Evolutionary conservation across 495 filamentous ascomycete genomes (phyloP).

Genomic region (Umbilicaria muhlenbergii): DNA sequence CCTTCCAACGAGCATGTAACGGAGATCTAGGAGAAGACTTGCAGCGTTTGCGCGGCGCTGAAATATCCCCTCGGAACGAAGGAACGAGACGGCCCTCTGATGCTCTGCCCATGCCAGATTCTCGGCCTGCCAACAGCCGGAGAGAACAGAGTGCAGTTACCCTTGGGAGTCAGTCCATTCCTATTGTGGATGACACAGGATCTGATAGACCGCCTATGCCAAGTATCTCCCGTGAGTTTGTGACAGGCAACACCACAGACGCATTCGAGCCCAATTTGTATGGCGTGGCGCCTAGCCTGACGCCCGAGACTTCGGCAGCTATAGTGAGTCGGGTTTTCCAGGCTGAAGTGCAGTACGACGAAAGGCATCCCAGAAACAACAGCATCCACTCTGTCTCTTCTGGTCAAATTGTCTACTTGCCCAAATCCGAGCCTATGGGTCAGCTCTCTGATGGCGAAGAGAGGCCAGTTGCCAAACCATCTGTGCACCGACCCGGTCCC

Average conservation of each 20-base stretch:
- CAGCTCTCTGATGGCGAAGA: too few species aligned
- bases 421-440: too few species aligned
- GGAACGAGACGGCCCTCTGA: slow-evolving; percentile 8
- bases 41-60: slow-evolving; percentile 4
- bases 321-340: too few species aligned
- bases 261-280: too few species aligned
- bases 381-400: too few species aligned
- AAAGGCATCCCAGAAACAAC: too few species aligned
- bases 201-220: slow-evolving; percentile 11
- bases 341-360: too few species aligned
- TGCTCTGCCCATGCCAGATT: slow-evolving; percentile 10
- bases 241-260: not conserved
- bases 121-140: slow-evolving; percentile 4
- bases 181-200: slow-evolving; percentile 59
- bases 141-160: slow-evolving; percentile 48
- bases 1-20: slow-evolving; percentile 29
- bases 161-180: slow-evolving; percentile 67
- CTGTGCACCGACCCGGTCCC: not conserved
- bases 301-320: too few species aligned
- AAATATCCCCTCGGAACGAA: slow-evolving; percentile 8
- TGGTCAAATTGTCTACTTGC: too few species aligned
- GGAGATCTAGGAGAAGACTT: slow-evolving; percentile 2
- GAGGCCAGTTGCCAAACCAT: too few species aligned
- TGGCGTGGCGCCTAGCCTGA: too few species aligned
- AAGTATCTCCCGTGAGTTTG: slow-evolving; percentile 1